Evolutionary conservation across 2,329 filamentous ascomycete genomes (phyloP).

Genomic region (Cytospora leucostoma): DNA sequence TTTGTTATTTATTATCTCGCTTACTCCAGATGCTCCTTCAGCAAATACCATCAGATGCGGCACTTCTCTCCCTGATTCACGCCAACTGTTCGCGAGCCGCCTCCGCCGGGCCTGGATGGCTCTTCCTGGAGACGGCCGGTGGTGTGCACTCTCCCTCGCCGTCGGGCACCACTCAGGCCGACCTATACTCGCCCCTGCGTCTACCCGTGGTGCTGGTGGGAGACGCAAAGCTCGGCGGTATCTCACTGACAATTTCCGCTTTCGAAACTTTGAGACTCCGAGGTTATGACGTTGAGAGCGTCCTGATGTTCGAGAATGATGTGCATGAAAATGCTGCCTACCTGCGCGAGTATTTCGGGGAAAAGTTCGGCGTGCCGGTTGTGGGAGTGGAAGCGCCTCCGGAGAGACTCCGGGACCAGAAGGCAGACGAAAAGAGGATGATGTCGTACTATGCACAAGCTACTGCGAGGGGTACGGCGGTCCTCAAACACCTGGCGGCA

Average conservation of each 20-base stretch:
- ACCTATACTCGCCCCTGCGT: slow-evolving; percentile 73
- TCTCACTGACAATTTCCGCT: slow-evolving; percentile 77
- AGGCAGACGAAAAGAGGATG: slow-evolving; percentile 60
- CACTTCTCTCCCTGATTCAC: slow-evolving; percentile 42
- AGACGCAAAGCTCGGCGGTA: slow-evolving; percentile 75
- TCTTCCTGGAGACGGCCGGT: slow-evolving; percentile 80
- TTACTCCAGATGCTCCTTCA: slow-evolving; percentile 31
- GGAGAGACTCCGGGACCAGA: slow-evolving; percentile 38
- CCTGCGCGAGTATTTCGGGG: slow-evolving; percentile 65
- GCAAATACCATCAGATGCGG: slow-evolving; percentile 52
- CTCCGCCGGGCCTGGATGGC: slow-evolving; percentile 49
- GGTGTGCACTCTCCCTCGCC: slow-evolving; percentile 80
- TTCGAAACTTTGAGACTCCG: slow-evolving; percentile 77
- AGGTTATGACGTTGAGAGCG: slow-evolving; percentile 72
- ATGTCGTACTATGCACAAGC: slow-evolving; percentile 57
- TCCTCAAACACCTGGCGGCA: slow-evolving; percentile 53
- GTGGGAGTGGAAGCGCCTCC: slow-evolving; percentile 64
- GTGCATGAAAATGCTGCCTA: slow-evolving; percentile 70
- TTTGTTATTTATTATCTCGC: neutral
- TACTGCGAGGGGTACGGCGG: neutral
- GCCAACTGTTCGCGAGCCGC: neutral
- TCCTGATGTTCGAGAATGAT: slow-evolving; percentile 68
- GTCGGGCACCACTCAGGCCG: slow-evolving; percentile 74
- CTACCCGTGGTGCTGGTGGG: slow-evolving; percentile 73
- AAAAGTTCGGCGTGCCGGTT: slow-evolving; percentile 49